These are phyloP conservation scores for Sequoia sempervirens DNA, from an alignment of 75 land plant species.

Conservation along the genomic window DNA sequence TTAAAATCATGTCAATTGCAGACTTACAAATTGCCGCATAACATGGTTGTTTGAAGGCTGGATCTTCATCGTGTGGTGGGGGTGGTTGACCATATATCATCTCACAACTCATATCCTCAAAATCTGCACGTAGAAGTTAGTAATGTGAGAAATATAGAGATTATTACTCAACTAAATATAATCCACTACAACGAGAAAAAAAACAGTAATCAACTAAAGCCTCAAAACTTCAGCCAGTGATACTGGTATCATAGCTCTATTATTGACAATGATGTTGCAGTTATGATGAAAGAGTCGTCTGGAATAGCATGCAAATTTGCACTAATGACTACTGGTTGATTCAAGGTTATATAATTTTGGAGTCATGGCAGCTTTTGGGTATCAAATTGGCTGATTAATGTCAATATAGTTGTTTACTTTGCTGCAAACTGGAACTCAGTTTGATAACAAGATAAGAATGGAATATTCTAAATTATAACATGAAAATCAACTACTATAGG, in stretches of 20 bases:
- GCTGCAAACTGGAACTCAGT: not conserved
- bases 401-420: not conserved
- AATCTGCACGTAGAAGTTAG: slow-evolving; percentile 47
- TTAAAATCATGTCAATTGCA: not conserved
- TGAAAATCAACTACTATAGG: not conserved
- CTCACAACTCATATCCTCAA: slow-evolving; percentile 99
- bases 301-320: not conserved
- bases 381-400: not conserved
- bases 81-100: slow-evolving; percentile 94
- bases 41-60: slow-evolving; percentile 82
- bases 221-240: not conserved
- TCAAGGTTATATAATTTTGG: not conserved
- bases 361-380: not conserved
- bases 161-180: not conserved
- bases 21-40: slow-evolving; percentile 65
- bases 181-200: not conserved
- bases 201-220: not conserved
- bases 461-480: not conserved
- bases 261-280: slow-evolving; percentile 3
- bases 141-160: not conserved
- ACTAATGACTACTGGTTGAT: not conserved
- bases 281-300: not conserved
- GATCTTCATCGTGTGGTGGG: slow-evolving; percentile 79
- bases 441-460: not conserved
- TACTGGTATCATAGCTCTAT: not conserved